Evolutionary conservation across 2,329 filamentous ascomycete species (phyloP).

Genomic region (Stachybotrys echinatus): DNA sequence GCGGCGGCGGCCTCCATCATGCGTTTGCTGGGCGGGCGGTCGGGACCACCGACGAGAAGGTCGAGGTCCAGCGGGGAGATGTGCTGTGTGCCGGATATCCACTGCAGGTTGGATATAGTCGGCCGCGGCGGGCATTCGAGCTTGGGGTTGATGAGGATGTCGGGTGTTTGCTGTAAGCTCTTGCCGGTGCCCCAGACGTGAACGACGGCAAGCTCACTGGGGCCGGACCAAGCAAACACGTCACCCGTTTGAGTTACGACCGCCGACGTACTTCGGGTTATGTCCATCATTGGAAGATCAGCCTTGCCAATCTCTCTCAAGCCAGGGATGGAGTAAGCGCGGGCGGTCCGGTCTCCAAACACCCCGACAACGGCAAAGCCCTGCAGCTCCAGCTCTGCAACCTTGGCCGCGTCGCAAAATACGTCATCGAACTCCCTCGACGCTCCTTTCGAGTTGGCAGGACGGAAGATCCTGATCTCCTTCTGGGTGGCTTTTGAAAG

Average conservation of each 20-base stretch:
- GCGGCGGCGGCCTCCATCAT: slow-evolving; percentile 77
- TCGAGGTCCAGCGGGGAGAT: slow-evolving; percentile 85
- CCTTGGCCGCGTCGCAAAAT: slow-evolving; percentile 73
- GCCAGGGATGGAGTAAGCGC: slow-evolving; percentile 81
- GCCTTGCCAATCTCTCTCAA: slow-evolving; percentile 76
- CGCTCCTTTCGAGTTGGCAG: slow-evolving; percentile 80
- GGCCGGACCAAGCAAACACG: slow-evolving; percentile 82
- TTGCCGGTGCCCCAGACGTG: slow-evolving; percentile 77
- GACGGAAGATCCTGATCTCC: slow-evolving; percentile 83
- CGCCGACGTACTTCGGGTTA: slow-evolving; percentile 63
- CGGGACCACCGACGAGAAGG: slow-evolving; percentile 80
- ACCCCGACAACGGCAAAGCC: slow-evolving; percentile 77
- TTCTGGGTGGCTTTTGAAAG: slow-evolving; percentile 52
- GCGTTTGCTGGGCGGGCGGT: slow-evolving; percentile 80
- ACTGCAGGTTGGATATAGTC: slow-evolving; percentile 92
- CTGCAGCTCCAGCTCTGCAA: slow-evolving; percentile 69
- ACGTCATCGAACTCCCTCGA: slow-evolving; percentile 82
- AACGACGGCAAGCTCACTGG: slow-evolving; percentile 78
- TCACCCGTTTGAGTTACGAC: slow-evolving; percentile 74
- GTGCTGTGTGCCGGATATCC: slow-evolving; percentile 93
- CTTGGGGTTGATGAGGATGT: slow-evolving; percentile 74
- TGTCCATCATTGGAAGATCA: slow-evolving; percentile 66
- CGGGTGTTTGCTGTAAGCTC: slow-evolving; percentile 55
- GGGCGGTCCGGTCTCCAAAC: slow-evolving; percentile 75
- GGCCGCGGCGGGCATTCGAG: slow-evolving; percentile 72